These are phyloP conservation scores for Penicillium vulpinum DNA, from an alignment of 2,329 filamentous ascomycete genomes.

Conservation along the genomic window DNA sequence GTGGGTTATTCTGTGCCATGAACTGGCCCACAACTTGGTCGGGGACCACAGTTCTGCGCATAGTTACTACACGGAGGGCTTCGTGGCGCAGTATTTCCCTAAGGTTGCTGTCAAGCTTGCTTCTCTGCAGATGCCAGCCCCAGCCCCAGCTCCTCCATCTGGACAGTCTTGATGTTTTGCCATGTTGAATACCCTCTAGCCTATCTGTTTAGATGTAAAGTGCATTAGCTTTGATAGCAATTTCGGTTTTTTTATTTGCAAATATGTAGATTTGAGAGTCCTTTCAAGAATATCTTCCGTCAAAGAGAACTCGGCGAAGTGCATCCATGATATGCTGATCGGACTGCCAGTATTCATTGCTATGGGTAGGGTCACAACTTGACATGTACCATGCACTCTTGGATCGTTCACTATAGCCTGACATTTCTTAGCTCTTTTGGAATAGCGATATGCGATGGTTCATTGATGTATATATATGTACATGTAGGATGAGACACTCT, in stretches of 20 bases:
- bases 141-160: not conserved
- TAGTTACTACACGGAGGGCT: slow-evolving; percentile 80
- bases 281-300: not conserved
- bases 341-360: not conserved
- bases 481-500: not conserved
- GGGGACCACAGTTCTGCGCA: slow-evolving; percentile 73
- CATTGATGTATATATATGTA: not conserved
- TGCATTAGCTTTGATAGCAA: not conserved
- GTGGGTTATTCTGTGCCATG: slow-evolving; percentile 95
- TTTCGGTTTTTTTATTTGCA: not conserved
- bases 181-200: slow-evolving; percentile 11
- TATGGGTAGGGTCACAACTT: not conserved
- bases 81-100: slow-evolving; percentile 74
- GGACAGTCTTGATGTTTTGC: not conserved
- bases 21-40: slow-evolving; percentile 92
- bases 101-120: slow-evolving; percentile 63
- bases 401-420: not conserved
- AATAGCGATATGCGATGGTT: not conserved
- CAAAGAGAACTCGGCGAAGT: not conserved
- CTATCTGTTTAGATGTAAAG: not conserved
- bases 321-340: not conserved
- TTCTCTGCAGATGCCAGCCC: slow-evolving; percentile 8
- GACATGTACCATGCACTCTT: not conserved
- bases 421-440: not conserved
- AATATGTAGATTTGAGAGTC: not conserved